Conservation (phyloP, 176 grass and related monocot species). For the Melocanna baccifera region DNA sequence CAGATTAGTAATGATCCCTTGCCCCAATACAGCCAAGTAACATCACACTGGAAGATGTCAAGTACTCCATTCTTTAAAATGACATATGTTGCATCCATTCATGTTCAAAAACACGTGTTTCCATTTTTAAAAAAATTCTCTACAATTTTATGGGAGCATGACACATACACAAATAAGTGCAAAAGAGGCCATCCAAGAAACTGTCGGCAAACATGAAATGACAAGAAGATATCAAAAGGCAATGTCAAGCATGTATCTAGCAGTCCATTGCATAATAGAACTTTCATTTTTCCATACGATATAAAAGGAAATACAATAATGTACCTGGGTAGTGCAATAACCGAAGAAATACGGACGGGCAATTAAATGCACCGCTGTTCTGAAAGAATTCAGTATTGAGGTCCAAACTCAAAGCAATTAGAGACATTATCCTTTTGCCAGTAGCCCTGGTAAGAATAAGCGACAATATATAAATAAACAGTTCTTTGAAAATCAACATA, state of each 20-base stretch:
- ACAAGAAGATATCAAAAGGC: neutral
- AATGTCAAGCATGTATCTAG: neutral
- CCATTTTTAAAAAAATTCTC: neutral
- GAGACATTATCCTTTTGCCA: conserved; percentile 44
- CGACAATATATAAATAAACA: neutral
- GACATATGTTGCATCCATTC: neutral
- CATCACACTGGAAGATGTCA: neutral
- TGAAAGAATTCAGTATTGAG: conserved; percentile 54
- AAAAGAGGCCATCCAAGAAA: neutral
- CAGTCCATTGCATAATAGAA: neutral
- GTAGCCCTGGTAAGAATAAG: conserved; percentile 19
- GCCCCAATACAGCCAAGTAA: neutral
- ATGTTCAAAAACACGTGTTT: neutral
- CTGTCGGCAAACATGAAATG: neutral
- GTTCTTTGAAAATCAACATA: neutral
- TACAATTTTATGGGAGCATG: neutral
- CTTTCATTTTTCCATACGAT: neutral
- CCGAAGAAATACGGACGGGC: conserved; percentile 35
- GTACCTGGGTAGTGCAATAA: conserved; percentile 62
- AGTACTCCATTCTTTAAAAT: neutral
- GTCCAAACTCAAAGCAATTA: conserved; percentile 71
- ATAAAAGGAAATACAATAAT: neutral
- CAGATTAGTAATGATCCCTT: too few species aligned
- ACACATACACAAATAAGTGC: neutral
- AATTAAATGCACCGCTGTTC: conserved; percentile 14